Base-by-base conservation (phyloP, 306 rosid species). In the Castanospermum australe region DNA sequence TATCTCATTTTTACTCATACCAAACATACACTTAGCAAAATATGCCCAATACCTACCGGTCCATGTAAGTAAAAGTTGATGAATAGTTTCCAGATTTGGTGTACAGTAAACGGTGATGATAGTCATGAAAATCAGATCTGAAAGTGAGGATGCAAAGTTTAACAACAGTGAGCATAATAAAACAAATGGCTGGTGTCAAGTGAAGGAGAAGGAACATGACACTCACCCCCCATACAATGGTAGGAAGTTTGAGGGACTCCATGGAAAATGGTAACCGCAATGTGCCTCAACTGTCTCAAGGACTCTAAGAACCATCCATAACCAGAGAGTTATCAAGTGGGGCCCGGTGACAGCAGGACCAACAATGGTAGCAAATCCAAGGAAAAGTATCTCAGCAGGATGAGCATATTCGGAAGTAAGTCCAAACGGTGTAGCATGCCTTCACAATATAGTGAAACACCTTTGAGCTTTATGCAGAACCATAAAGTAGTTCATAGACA, bases 331-430 rank as follows among this genome's bases (percentile, higher is more conserved):
- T 8, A 92, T 52, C 75, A 92, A 84, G 76, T 92, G 97, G 45
- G 97, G 97, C 44, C 97, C 97, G 0, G 97, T 92, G 76, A 92
- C 75, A 32, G 97, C 97, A 78, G 97, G 97, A 90, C 97, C 97
- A 57, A 92, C 47, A 65, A 92, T 84, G 52, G 97, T 92, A 61
- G 97, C 94, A 84, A 92, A 90, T 59, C 97, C 97, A 80, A 92
- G 97, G 78, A 92, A 92, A 73, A 92, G 86, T 78, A 92, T 92
- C 90, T 92, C 97, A 21, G 90, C 92, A 9, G 97, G 97, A 78
- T 92, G 97, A 82, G 97, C 97, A 71, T 92, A 92, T 82, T 92
- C 97, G 48, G 97, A 90, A 60, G 93, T 92, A 73, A 92, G 85
- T 56, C 97, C 97, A 78, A 92, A 92, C 35, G 97, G 97, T 0